Base-by-base conservation (phyloP, 495 filamentous ascomycete genomes). In the Penicillium simplicissimum region DNA sequence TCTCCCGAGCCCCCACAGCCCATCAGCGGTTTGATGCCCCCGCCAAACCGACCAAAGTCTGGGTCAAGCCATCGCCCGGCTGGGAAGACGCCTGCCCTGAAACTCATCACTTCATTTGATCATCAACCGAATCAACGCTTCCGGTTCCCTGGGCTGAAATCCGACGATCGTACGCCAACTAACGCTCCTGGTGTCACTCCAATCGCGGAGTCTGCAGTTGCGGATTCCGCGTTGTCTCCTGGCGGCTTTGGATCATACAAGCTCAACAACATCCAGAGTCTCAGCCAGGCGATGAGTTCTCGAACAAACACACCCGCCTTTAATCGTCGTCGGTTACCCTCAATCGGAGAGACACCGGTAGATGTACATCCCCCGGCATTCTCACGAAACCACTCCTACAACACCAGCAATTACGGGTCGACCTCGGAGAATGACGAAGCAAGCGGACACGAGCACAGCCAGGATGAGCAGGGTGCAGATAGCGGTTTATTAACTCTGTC, bases 61-160 rank as follows among this genome's bases (percentile, higher is more conserved):
- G 52, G 67, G 21, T 64, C 63, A 10, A 70, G 59, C 19, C 68
- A 64, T 23, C 69, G 76, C 36, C 67, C 72, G 47, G 77, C 87
- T 51, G 85, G 86, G 14, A 96, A 95, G 76, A 88, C 86, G 13
- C 88, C 92, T n/a, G 82, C 93, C 4, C 82, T 98, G 40, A 98
- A 97, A 72, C 83, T 98, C 1, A 96, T 98, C 63, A 98, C 95
- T 8, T 85, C 88, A 0, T 98, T 98, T 57, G 87, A 87, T 21
- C 74, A 83, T n/a, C 69, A 80, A 15, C 74, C 80, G n/a, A 76
- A 76, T 34, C 78, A 83, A 42, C 84, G 84, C 55, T 82, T 84
- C 66, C 86, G 83, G 60, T 91, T 93, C 73, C 89, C 90, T 37
- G 85, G 86, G 17, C 71, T 82, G 28, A 81, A 78, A 54, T 83